A percentile compares a stretch with the other conserved stretches of the same genome.
Conservation (phyloP, 2,329 filamentous ascomycete species). For the Pseudogymnoascus sp. region DNA sequence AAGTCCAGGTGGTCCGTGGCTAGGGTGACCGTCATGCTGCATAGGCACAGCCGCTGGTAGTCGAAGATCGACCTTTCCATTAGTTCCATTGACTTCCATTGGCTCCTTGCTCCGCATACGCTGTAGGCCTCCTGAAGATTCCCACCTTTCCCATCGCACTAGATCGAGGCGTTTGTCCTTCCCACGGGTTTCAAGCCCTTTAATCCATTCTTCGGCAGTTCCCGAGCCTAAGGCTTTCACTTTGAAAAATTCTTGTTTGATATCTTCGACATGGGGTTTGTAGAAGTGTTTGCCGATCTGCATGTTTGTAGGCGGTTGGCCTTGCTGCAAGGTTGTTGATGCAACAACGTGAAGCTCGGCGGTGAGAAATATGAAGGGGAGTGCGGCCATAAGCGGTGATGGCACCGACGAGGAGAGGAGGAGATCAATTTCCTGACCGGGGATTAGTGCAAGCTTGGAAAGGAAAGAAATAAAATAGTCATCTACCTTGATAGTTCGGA, state of each 20-base stretch:
- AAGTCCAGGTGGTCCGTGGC: background rate
- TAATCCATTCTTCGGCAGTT: conserved; percentile 70
- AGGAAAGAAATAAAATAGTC: conserved; percentile 14
- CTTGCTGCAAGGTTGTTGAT: conserved; percentile 46
- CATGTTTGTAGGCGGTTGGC: conserved; percentile 40
- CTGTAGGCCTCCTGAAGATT: conserved; percentile 28
- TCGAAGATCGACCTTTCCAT: background rate
- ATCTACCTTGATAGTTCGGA: conserved; percentile 59
- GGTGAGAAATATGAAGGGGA: conserved; percentile 63
- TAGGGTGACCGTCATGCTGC: background rate
- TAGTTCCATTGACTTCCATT: background rate
- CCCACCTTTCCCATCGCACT: conserved; percentile 64
- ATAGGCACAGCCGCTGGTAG: background rate
- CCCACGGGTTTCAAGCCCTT: conserved; percentile 62
- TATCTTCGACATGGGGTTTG: conserved; percentile 53
- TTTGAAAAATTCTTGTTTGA: conserved; percentile 56
- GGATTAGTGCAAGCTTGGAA: conserved; percentile 21
- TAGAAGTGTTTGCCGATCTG: conserved; percentile 62
- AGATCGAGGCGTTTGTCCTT: conserved; percentile 54
- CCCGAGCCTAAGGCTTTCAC: conserved; percentile 62
- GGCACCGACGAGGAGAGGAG: conserved; percentile 55
- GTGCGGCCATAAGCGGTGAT: conserved; percentile 57
- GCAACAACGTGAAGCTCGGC: conserved; percentile 54
- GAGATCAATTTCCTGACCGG: conserved; percentile 60
- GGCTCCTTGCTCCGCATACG: conserved; percentile 19